Conservation (phyloP, 2,329 filamentous ascomycete species). For the Herpotrichia juniperi region DNA sequence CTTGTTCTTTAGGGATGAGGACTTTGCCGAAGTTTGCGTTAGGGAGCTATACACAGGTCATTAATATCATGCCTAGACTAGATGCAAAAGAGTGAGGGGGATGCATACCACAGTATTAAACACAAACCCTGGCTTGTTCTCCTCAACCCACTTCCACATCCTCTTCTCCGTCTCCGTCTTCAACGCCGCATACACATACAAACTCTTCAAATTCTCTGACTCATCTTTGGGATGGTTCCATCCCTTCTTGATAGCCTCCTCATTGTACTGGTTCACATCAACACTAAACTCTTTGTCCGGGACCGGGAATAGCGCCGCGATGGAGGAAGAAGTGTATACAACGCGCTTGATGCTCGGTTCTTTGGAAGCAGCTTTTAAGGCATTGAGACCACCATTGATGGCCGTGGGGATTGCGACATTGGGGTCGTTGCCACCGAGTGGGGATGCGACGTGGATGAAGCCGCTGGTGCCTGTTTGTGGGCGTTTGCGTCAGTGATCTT, state of each 20-base stretch:
- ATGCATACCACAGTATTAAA: constrained; percentile 47
- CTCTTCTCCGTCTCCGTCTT: constrained; percentile 56
- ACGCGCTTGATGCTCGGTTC: constrained; percentile 50
- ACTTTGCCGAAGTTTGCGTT: constrained; percentile 46
- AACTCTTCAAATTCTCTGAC: constrained; percentile 18
- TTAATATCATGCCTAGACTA: neutral
- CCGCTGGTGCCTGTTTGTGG: constrained; percentile 43
- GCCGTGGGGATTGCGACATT: constrained; percentile 51
- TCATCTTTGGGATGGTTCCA: constrained; percentile 33
- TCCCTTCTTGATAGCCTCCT: constrained; percentile 39
- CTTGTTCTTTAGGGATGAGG: constrained; percentile 42
- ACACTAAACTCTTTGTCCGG: constrained; percentile 44
- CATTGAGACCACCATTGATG: constrained; percentile 42
- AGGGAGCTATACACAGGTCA: constrained; percentile 27
- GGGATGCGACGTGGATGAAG: constrained; percentile 52
- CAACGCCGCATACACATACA: constrained; percentile 51
- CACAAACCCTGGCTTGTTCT: constrained; percentile 52
- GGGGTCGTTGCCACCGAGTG: constrained; percentile 41
- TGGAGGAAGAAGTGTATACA: constrained; percentile 51
- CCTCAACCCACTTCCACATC: constrained; percentile 54
- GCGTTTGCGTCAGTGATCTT: neutral
- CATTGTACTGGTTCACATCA: constrained; percentile 45
- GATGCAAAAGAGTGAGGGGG: neutral
- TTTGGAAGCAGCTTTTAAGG: constrained; percentile 49
- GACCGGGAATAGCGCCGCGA: constrained; percentile 40